Evolutionary conservation across 2,329 filamentous ascomycete genomes (phyloP).

Genomic region (Penicillium verrucosum): DNA sequence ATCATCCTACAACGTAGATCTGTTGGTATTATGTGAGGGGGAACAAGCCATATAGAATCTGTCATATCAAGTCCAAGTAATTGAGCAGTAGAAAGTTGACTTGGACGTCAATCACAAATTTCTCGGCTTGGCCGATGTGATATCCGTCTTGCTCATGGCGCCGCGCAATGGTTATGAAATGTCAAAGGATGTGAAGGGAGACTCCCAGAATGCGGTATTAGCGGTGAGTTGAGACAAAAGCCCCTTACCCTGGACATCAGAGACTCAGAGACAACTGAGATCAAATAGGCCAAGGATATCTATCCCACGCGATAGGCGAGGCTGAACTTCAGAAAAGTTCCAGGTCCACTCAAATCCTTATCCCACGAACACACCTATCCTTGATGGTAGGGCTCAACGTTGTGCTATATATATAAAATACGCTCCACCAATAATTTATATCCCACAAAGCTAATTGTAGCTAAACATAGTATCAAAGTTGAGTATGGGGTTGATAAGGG

Average conservation of each 20-base stretch:
- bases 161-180: background rate
- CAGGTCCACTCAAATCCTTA: background rate
- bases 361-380: constrained; percentile 7
- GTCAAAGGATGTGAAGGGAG: background rate
- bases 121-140: background rate
- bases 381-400: background rate
- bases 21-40: background rate
- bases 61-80: background rate
- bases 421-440: constrained; percentile 9
- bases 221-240: background rate
- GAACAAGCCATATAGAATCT: background rate
- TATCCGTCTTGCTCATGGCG: background rate
- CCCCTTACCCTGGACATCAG: background rate
- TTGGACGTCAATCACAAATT: background rate
- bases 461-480: constrained; percentile 12
- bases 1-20: background rate
- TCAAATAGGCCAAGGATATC: background rate
- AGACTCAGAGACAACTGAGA: background rate
- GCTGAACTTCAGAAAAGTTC: constrained; percentile 1
- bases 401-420: constrained; percentile 1
- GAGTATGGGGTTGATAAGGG: constrained; percentile 7
- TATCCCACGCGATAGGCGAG: background rate
- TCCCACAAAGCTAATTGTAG: constrained; percentile 1
- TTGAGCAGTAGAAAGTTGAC: background rate
- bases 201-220: background rate